Evolutionary conservation across 2,329 filamentous ascomycete species (phyloP).

Genomic region (Xenosphaeropsis pyriputrescens): DNA sequence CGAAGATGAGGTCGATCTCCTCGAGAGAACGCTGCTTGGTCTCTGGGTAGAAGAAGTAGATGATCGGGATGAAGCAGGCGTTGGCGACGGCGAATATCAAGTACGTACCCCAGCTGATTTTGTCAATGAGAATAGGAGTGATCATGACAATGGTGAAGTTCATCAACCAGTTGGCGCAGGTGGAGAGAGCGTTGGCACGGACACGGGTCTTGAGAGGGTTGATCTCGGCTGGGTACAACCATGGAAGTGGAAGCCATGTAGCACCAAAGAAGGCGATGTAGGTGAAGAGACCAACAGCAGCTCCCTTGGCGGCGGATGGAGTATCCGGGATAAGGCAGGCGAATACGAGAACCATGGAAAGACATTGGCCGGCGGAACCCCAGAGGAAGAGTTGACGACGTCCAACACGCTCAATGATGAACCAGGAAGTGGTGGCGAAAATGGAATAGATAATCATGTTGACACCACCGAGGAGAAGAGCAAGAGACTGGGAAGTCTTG

Average conservation of each 20-base stretch:
- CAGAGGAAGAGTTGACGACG: slow-evolving; percentile 61
- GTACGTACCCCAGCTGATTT: slow-evolving; percentile 20
- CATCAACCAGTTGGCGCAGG: slow-evolving; percentile 33
- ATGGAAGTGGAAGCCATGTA: slow-evolving; percentile 45
- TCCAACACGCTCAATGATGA: slow-evolving; percentile 40
- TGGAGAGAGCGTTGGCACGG: slow-evolving; percentile 48
- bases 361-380: slow-evolving; percentile 46
- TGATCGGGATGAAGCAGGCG: slow-evolving; percentile 21
- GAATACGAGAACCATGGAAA: slow-evolving; percentile 46
- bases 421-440: slow-evolving; percentile 36
- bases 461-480: slow-evolving; percentile 36
- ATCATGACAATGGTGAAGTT: slow-evolving; percentile 36
- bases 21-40: slow-evolving; percentile 42
- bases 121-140: slow-evolving; percentile 22
- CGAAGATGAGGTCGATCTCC: slow-evolving; percentile 56
- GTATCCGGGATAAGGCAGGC: slow-evolving; percentile 19
- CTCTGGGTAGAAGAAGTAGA: slow-evolving; percentile 29
- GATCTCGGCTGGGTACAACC: slow-evolving; percentile 47
- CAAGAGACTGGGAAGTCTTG: slow-evolving; percentile 29
- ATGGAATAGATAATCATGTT: slow-evolving; percentile 40
- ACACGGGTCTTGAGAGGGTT: slow-evolving; percentile 43
- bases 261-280: slow-evolving; percentile 48
- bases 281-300: slow-evolving; percentile 41
- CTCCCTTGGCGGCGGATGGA: slow-evolving; percentile 16
- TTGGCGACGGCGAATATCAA: slow-evolving; percentile 22